Base-by-base conservation (phyloP, 208 protist genomes). In the Acanthamoeba royreba region DNA sequence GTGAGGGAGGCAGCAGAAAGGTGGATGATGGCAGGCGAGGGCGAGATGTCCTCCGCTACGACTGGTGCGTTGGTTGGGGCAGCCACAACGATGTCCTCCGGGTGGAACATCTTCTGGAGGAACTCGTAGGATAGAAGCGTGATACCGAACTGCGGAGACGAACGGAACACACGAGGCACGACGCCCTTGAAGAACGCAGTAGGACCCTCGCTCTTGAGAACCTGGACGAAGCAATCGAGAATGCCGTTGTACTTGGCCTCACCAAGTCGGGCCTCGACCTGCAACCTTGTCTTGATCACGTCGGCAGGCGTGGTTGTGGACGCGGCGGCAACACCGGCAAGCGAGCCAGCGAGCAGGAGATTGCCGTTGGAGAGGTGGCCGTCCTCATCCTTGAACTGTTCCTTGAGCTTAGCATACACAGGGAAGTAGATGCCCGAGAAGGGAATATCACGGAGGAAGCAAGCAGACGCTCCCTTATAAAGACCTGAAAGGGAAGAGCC, bases 401-500 rank as follows among this genome's bases (percentile, higher is more conserved):
- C 53, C 63, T 97, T 97, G 28, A 96, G 90, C 49, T 94, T 83
- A 15, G 95, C 96, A 72, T 97, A 97, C 4, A 69, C 66, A n/a
- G 96, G 96, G 94, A 97, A 97, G 61, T 96, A 97, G 43, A 97
- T 97, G 42, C 63, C 95, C 40, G 94, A 96, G 92, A 97, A 97
- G 79, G 96, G 96, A 33, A 97, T 94, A 55, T 97, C 96, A 31
- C 96, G 66, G 2, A 96, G 33, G 31, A 97, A 66, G 72, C 96
- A 97, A 4, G 96, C 96, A 38, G 91, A 47, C 15, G 96, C 91
- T 25, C 96, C 96, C 52, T 94, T 96, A 43, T 97, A 97, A 31
- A 88, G 28, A 28, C 79, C 77, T 86, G 40, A 66, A 28, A 66
- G 11, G 35, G 58, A 66, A 66, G 17, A 5, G 9, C 28, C 11